phyloP scores from a whole-genome alignment of 371 early-diverging fungal genomes.

The Ordospora colligata region DNA sequence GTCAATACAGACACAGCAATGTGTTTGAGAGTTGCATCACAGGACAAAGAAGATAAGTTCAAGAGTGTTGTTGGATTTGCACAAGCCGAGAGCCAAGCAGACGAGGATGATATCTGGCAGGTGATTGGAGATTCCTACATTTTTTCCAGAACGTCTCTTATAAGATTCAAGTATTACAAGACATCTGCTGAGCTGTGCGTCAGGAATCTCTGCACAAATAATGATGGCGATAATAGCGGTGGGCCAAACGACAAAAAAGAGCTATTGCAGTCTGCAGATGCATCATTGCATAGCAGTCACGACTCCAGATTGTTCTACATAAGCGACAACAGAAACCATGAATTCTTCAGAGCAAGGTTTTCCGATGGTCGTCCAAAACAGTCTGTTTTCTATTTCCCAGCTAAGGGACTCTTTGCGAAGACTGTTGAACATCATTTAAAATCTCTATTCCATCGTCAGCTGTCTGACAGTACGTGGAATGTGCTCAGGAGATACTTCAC shows the following conservation, averaged over 20 bases:
- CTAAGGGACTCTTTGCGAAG: not conserved
- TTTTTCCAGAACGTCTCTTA: not conserved
- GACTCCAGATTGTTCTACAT: conserved; percentile 25
- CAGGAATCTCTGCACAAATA: not conserved
- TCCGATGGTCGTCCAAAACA: not conserved
- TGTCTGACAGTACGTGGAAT: not conserved
- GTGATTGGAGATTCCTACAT: not conserved
- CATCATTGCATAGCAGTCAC: conserved; percentile 8
- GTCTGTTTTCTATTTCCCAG: not conserved
- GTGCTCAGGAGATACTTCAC: not conserved
- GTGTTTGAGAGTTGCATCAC: not conserved
- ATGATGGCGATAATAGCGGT: not conserved
- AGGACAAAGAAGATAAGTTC: conserved; percentile 19
- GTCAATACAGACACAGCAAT: not conserved
- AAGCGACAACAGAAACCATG: conserved; percentile 18
- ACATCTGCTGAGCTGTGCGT: conserved; percentile 8
- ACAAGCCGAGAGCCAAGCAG: not conserved
- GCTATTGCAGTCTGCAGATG: not conserved
- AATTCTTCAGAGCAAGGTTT: conserved; percentile 21
- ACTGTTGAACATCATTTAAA: not conserved
- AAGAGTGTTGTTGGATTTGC: not conserved
- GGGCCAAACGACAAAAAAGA: not conserved
- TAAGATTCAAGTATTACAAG: conserved; percentile 8
- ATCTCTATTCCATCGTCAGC: too few species aligned
- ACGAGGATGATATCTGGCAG: conserved; percentile 25